These are phyloP conservation scores for Calonectria pteridis DNA, from an alignment of 2,329 filamentous ascomycete species.

Conservation along the genomic window DNA sequence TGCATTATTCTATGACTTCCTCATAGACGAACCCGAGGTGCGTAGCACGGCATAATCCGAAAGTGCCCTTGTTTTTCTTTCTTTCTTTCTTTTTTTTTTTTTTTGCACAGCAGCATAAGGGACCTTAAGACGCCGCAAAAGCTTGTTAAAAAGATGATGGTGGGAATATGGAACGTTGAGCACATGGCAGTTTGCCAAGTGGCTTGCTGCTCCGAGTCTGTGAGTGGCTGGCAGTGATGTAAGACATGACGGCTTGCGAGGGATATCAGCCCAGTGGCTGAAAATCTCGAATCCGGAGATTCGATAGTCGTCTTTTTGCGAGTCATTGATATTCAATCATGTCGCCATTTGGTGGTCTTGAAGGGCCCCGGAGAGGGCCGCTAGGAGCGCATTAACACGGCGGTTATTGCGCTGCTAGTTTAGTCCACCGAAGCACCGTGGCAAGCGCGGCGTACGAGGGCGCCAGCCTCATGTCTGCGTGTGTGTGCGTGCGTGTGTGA, in stretches of 20 bases:
- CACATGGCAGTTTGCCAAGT: conserved; percentile 24
- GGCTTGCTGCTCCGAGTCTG: conserved; percentile 12
- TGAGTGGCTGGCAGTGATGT: conserved; percentile 21
- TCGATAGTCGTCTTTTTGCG: neutral
- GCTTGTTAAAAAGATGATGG: conserved; percentile 14
- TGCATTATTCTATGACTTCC: conserved; percentile 47
- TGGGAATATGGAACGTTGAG: conserved; percentile 18
- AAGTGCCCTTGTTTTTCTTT: conserved; percentile 6
- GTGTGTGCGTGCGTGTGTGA: neutral
- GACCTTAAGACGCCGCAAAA: neutral
- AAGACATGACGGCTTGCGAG: conserved; percentile 37
- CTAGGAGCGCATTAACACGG: conserved; percentile 5
- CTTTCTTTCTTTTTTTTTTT: conserved; percentile 10
- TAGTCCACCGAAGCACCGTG: neutral
- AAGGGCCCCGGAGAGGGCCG: neutral
- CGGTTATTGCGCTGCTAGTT: neutral
- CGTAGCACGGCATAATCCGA: conserved; percentile 23
- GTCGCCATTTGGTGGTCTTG: neutral
- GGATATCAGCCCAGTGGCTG: conserved; percentile 44
- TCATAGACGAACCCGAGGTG: conserved; percentile 47
- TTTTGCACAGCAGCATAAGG: conserved; percentile 20
- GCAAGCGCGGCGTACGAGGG: neutral
- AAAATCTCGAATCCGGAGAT: conserved; percentile 34
- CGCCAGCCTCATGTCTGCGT: neutral
- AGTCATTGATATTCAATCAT: conserved; percentile 8